phyloP scores from a whole-genome alignment of 2,329 filamentous ascomycete species.

The Arthroderma sp. region DNA sequence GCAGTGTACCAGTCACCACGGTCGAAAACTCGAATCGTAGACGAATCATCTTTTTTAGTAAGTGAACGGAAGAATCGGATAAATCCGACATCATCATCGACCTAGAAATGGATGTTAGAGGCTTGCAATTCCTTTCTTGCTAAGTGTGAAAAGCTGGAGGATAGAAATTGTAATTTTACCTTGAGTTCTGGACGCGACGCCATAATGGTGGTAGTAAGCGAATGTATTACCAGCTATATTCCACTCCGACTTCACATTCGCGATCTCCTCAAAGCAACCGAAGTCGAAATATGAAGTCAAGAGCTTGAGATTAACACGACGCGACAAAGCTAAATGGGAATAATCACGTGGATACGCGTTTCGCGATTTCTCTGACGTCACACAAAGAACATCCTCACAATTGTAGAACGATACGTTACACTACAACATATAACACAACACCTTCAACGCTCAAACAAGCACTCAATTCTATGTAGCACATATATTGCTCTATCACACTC shows the following conservation, averaged over 20 bases:
- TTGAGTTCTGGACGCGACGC: constrained; percentile 9
- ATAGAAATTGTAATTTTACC: constrained; percentile 2
- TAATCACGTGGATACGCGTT: constrained; percentile 10
- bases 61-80: constrained; percentile 93
- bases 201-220: background rate
- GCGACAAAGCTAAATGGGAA: constrained; percentile 2
- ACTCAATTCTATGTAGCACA: background rate
- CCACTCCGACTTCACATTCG: background rate
- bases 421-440: no score
- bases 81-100: constrained; percentile 94
- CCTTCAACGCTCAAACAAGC: background rate
- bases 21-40: constrained; percentile 79
- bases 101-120: constrained; percentile 35
- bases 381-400: background rate
- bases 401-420: background rate
- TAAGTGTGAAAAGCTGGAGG: background rate
- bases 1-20: constrained; percentile 87
- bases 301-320: constrained; percentile 1
- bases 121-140: background rate
- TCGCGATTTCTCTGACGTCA: constrained; percentile 1
- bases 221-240: background rate
- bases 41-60: constrained; percentile 47
- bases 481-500: background rate
- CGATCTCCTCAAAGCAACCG: background rate
- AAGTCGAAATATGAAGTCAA: background rate